A percentile compares a stretch with the other conserved stretches of the same genome.
phyloP scores from a whole-genome alignment of 805 yeast species.

The Wickerhamiella spandovensis region DNA sequence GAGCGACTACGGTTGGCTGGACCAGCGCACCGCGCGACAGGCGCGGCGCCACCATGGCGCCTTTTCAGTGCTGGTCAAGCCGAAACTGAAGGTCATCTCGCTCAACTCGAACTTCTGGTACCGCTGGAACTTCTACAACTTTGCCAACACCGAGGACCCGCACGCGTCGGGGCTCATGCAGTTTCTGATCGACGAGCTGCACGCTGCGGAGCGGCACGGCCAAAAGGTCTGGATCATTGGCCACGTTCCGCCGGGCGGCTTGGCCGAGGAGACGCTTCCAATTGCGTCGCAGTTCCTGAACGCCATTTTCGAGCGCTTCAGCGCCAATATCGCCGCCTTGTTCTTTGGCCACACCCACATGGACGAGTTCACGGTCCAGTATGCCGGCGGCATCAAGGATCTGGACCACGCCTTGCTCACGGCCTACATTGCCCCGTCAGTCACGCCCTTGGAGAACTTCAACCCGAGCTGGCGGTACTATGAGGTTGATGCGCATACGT shows the following conservation, averaged over 20 bases:
- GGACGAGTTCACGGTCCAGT: constrained; percentile 52
- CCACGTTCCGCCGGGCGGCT: constrained; percentile 44
- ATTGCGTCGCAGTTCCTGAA: constrained; percentile 42
- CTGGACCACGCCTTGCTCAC: constrained; percentile 37
- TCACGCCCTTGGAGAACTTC: constrained; percentile 44
- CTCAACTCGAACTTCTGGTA: constrained; percentile 59
- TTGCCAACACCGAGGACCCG: constrained; percentile 35
- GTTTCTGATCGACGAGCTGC: constrained; percentile 47
- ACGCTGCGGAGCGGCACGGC: constrained; percentile 42
- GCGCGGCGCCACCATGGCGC: constrained; percentile 45
- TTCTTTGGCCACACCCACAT: constrained; percentile 62
- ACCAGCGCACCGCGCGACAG: constrained; percentile 23
- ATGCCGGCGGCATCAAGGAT: constrained; percentile 33
- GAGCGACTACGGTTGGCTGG: constrained; percentile 36
- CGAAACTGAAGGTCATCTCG: constrained; percentile 47
- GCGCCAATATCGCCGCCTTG: constrained; percentile 51
- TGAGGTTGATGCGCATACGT: constrained; percentile 47
- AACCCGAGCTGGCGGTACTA: constrained; percentile 68
- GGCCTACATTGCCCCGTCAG: constrained; percentile 55
- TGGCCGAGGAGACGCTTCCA: constrained; percentile 48
- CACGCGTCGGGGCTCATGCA: constrained; percentile 52
- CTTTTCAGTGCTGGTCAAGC: constrained; percentile 39
- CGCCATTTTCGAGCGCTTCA: constrained; percentile 49
- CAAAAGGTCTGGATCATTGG: constrained; percentile 65
- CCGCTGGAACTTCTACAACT: constrained; percentile 45